Percentiles rank a stretch among this genome's conserved stretches.
Conservation (phyloP, 495 filamentous ascomycete genomes). For the Chaetomium fimeti region DNA sequence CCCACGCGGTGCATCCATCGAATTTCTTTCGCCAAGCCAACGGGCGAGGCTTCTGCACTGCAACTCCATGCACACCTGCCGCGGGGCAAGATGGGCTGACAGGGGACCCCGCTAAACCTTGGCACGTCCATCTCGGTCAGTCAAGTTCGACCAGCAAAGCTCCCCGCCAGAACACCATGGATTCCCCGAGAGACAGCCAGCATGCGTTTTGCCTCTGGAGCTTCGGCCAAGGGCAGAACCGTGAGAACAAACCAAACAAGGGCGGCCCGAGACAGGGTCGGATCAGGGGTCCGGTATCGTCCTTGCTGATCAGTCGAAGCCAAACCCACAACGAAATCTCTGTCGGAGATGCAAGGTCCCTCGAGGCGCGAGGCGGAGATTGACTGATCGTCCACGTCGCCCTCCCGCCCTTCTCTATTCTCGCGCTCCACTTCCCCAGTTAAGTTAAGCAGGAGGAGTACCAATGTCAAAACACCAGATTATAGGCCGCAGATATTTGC, state of each 20-base stretch:
- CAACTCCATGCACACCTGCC: slow-evolving; percentile 5
- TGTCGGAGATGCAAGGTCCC: background rate
- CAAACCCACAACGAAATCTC: background rate
- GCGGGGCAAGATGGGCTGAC: slow-evolving; percentile 5
- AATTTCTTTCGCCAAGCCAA: slow-evolving; percentile 15
- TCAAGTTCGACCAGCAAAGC: background rate
- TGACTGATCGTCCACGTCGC: slow-evolving; percentile 11
- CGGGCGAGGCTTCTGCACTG: slow-evolving; percentile 12
- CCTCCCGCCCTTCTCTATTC: slow-evolving; percentile 14
- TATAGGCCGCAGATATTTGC: slow-evolving; percentile 7
- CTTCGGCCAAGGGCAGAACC: background rate
- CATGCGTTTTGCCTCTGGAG: background rate
- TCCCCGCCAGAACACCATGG: background rate
- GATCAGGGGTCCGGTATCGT: slow-evolving; percentile 3
- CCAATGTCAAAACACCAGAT: slow-evolving; percentile 15
- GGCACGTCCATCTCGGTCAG: slow-evolving; percentile 1
- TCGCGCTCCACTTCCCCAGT: slow-evolving; percentile 18
- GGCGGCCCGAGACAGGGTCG: background rate
- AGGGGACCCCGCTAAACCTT: background rate
- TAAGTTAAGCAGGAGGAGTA: slow-evolving; percentile 9
- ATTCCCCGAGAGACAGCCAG: background rate
- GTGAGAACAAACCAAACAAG: background rate
- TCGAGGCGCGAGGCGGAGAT: background rate
- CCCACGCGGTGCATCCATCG: slow-evolving; percentile 14
- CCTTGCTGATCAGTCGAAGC: background rate